A percentile compares a stretch with the other conserved stretches of the same genome.
These are phyloP conservation scores for Taphrina communis DNA, from an alignment of 1,139 yeast species.

Conservation along the genomic window DNA sequence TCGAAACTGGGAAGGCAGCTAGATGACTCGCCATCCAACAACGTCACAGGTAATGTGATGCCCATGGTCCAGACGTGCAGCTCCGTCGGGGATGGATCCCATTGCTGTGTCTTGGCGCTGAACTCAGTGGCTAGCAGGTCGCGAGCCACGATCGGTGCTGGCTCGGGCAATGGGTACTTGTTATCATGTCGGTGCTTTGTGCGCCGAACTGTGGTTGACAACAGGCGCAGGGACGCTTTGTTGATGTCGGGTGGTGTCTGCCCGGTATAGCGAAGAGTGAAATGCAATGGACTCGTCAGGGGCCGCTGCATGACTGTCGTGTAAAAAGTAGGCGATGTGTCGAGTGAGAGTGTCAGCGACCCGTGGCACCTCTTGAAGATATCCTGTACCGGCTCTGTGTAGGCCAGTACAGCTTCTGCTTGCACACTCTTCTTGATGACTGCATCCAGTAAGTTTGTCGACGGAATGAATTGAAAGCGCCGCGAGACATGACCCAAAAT, in stretches of 20 bases:
- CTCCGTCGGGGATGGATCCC: constrained; percentile 16
- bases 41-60: constrained; percentile 22
- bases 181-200: constrained; percentile 10
- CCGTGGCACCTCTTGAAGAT: constrained; percentile 3
- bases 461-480: constrained; percentile 10
- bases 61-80: constrained; percentile 22
- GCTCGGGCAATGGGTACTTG: background rate
- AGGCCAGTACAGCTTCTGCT: background rate
- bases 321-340: background rate
- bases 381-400: background rate
- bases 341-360: background rate
- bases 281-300: background rate
- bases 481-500: background rate
- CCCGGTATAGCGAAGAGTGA: background rate
- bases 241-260: constrained; percentile 6
- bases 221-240: background rate
- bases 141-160: background rate
- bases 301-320: constrained; percentile 1
- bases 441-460: background rate
- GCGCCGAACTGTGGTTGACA: constrained; percentile 5
- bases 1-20: constrained; percentile 31
- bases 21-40: constrained; percentile 7
- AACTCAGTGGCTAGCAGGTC: background rate
- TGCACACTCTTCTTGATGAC: background rate
- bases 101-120: background rate